Base-by-base conservation (phyloP, 805 yeast species). In the Kurtzmaniella fragi region DNA sequence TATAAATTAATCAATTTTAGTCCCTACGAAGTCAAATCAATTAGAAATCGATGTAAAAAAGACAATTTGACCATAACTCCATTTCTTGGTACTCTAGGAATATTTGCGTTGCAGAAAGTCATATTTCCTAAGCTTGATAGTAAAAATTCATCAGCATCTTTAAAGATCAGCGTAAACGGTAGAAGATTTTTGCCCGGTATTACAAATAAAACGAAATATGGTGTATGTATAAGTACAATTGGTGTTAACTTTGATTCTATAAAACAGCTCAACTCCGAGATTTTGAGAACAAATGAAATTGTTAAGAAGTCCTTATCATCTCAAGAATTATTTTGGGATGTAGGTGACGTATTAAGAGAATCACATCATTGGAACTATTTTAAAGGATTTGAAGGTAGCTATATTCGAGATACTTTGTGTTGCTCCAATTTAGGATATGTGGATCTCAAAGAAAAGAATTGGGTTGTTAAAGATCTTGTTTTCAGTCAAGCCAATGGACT, bases 61-160 rank as follows among this genome's bases (percentile, higher is more conserved):
- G 43, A 49, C 23, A 36, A 35, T 2, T 28, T 46, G 12, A 55
- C 59, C 3, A 34, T 57, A 15, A 57, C 61, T 2, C 53, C 62
- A 5, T 49, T 35, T 32, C 35, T 57, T 6, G 35, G 44, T 3
- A 33, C 48, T 2, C 34, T 52, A 12, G 53, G 49, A 8, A 17
- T 43, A 17, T 42, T 45, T 5, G 34, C 50, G 6, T 39, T 54
- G 14, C 47, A 50, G 37, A 47, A 50, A 17, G 40, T 45, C 0
- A 31, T 55, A 5, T 43, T 51, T 14, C 40, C 45, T 9, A 32
- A 38, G 9, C 31, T 42, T 17, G n/a, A n/a, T n/a, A n/a, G n/a
- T n/a, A 29, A 32, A 11, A 15, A 28, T 5, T 17, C 7, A 12
- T 12, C 5, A 3, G 28, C 38, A 8, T 5, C 16, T 11, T 35